Percentiles rank a stretch among this genome's conserved stretches.
phyloP scores from a whole-genome alignment of 306 rosid species.

The Pyrus pyrifolia region DNA sequence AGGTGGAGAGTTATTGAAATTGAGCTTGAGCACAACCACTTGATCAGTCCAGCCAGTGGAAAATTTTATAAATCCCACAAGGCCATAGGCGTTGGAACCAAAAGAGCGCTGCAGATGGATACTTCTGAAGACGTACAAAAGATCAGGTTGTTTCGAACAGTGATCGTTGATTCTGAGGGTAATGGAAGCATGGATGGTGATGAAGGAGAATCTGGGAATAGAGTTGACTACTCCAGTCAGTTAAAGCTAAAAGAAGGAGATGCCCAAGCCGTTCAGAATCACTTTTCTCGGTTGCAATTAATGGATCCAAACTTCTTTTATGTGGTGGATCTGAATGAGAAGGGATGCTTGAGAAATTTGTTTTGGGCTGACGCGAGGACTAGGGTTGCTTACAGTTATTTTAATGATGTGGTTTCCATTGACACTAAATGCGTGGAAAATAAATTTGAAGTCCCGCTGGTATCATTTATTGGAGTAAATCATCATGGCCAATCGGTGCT shows the following conservation, averaged over 20 bases:
- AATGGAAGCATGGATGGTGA: conserved; percentile 30
- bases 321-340: conserved; percentile 58
- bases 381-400: conserved; percentile 43
- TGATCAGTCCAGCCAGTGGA: conserved; percentile 54
- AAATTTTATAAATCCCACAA: conserved; percentile 67
- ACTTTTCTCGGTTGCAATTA: conserved; percentile 38
- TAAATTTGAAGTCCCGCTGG: conserved; percentile 52
- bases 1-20: conserved; percentile 81
- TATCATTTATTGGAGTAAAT: conserved; percentile 56
- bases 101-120: conserved; percentile 49
- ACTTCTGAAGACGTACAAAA: conserved; percentile 46
- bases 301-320: conserved; percentile 58
- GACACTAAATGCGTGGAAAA: conserved; percentile 46
- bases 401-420: conserved; percentile 48
- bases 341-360: conserved; percentile 58
- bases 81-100: conserved; percentile 40
- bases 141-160: conserved; percentile 46
- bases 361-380: conserved; percentile 66
- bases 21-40: conserved; percentile 76
- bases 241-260: conserved; percentile 56
- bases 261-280: conserved; percentile 45
- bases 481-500: conserved; percentile 61
- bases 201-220: conserved; percentile 24
- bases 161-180: conserved; percentile 43
- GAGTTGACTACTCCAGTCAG: conserved; percentile 32